Base-by-base conservation (phyloP, 768 basidiomycete genomes). In the Pulveroboletus ravenelii region DNA sequence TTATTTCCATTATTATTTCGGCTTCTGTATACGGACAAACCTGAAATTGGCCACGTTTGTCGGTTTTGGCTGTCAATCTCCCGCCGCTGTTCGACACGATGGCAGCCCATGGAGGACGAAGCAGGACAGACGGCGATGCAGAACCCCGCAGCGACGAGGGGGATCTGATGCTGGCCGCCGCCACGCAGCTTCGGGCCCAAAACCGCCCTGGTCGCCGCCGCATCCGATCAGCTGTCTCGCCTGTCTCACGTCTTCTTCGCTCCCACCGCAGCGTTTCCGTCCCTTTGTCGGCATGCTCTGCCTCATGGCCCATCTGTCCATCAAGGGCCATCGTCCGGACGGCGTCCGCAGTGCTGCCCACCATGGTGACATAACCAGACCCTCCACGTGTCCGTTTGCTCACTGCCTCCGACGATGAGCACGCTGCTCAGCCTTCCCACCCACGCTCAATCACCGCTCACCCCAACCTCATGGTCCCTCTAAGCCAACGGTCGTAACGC, bases 361-460 rank as follows among this genome's bases (percentile, higher is more conserved):
- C 15, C 1, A 14, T 18, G 18, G 14, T 65, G 48, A 62, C 54
- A 45, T 65, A 65, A 65, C 51, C 49, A n/a, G n/a, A n/a, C n/a
- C n/a, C n/a, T n/a, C 31, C 30, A 45, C 42, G 42, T 44, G 42
- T 44, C 14, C n/a, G 20, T 27, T 20, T 44, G 31, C 58, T 63
- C 62, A 31, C 46, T 35, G 62, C 45, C 61, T 15, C 18, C 18
- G 42, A 66, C 62, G 62, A 61, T 3, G 62, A 65, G 52, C 59
- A 60, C 41, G 20, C 20, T 23, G 20, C 25, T 0, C n/a, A n/a
- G 6, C 1, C 31, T 23, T 35, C 30, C 5, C n/a, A 9, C 25
- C 25, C 25, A 27, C 25, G 6, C 25, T 27, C 25, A 27, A 23
- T 23, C 23, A 23, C 23, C 23, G 23, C 23, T 23, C 23, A 23